These are phyloP conservation scores for Microdochium trichocladiopsis DNA, from an alignment of 2,329 filamentous ascomycete species.

Conservation along the genomic window DNA sequence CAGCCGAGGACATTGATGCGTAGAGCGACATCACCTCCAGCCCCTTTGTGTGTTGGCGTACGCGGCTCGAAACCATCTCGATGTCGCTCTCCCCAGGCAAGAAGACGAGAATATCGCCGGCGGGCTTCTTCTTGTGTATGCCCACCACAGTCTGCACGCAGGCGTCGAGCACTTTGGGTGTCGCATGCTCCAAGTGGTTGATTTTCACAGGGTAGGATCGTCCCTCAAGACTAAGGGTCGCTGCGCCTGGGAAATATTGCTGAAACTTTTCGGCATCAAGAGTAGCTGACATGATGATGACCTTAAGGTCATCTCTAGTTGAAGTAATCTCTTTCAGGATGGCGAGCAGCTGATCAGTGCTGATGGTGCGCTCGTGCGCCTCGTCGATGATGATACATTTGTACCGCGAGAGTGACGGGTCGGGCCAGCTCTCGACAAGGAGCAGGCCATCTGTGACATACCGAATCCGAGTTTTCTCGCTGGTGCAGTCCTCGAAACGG, in stretches of 20 bases:
- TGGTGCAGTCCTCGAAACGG: slow-evolving; percentile 93
- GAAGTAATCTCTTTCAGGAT: slow-evolving; percentile 83
- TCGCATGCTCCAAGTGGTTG: no score
- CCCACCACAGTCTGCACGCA: slow-evolving; percentile 91
- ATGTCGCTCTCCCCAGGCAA: slow-evolving; percentile 98
- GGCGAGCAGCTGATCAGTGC: slow-evolving; percentile 96
- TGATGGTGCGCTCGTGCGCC: slow-evolving; percentile 93
- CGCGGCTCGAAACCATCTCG: slow-evolving; percentile 86
- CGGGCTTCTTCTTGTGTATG: slow-evolving; percentile 86
- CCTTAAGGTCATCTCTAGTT: slow-evolving; percentile 83
- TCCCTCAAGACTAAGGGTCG: slow-evolving; percentile 87
- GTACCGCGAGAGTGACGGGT: slow-evolving; percentile 85
- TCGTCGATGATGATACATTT: slow-evolving; percentile 98
- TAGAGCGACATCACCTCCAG: no score
- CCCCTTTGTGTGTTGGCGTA: no score
- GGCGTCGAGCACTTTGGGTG: slow-evolving; percentile 90
- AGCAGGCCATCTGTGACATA: slow-evolving; percentile 99
- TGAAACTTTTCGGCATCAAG: slow-evolving; percentile 98
- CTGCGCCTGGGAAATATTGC: slow-evolving; percentile 91
- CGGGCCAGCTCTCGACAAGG: slow-evolving; percentile 91
- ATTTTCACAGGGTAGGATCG: slow-evolving; percentile 96
- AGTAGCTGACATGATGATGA: slow-evolving; percentile 98
- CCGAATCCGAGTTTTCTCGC: slow-evolving; percentile 84
- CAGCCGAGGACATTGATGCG: slow-evolving; percentile 81
- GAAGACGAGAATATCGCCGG: slow-evolving; percentile 92